Conservation (phyloP, 805 yeast species). For the Jamesozyma gamospora region DNA sequence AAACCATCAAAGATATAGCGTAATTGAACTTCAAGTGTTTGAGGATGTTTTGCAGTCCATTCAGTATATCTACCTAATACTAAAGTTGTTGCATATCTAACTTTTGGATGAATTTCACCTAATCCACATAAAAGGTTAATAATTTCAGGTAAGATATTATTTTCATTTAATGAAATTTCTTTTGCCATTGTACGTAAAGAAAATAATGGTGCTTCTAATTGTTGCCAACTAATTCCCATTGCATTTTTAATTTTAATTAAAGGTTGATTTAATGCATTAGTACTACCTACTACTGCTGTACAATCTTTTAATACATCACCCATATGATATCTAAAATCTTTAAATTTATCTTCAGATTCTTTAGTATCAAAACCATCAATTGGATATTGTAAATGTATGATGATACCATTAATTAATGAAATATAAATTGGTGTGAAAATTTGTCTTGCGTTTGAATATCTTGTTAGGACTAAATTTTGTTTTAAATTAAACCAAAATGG, state of each 20-base stretch:
- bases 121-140: conserved; percentile 43
- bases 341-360: conserved; percentile 86
- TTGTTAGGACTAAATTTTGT: conserved; percentile 39
- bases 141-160: conserved; percentile 59
- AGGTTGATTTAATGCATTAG: conserved; percentile 60
- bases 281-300: conserved; percentile 79
- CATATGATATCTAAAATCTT: conserved; percentile 90
- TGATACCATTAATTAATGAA: conserved; percentile 26
- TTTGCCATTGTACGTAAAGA: conserved; percentile 90
- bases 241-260: conserved; percentile 44
- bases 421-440: conserved; percentile 18
- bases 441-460: conserved; percentile 21
- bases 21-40: conserved; percentile 69
- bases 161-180: conserved; percentile 63
- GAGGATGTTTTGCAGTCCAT: conserved; percentile 87
- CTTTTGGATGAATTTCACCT: conserved; percentile 69
- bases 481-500: conserved; percentile 84
- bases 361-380: conserved; percentile 49
- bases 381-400: conserved; percentile 74
- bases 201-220: conserved; percentile 81
- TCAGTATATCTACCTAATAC: conserved; percentile 93
- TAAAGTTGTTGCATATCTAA: conserved; percentile 85
- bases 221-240: conserved; percentile 56
- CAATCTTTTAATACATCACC: conserved; percentile 97
- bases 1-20: conserved; percentile 78